Evolutionary conservation across 345 rosid species (phyloP).

Genomic region (Populus simonii): DNA sequence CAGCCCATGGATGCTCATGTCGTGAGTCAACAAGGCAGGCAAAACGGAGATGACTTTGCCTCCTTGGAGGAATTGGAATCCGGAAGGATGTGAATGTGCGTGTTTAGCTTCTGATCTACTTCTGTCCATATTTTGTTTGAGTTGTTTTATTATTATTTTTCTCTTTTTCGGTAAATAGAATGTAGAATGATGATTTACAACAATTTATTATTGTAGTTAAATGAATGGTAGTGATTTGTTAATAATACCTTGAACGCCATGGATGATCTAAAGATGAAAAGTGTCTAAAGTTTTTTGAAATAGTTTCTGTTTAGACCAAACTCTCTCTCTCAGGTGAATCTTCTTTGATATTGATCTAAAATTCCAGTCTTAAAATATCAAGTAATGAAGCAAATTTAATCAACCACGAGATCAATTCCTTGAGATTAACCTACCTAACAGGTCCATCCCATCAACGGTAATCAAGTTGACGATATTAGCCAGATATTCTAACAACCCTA

Average conservation of each 20-base stretch:
- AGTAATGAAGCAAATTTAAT: too few relatives aligned
- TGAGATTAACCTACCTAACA: too few relatives aligned
- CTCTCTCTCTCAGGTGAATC: too few relatives aligned
- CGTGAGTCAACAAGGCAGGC: neutral
- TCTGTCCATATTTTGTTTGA: neutral
- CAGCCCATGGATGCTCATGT: constrained; percentile 7
- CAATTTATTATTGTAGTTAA: too few relatives aligned
- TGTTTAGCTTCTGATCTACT: neutral
- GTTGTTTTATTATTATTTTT: neutral
- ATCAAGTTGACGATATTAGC: neutral
- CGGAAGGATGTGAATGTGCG: constrained; percentile 21
- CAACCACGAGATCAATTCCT: too few relatives aligned
- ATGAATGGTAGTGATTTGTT: neutral
- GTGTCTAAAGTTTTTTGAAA: too few relatives aligned
- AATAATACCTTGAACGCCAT: neutral
- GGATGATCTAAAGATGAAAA: neutral
- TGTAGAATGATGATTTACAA: neutral
- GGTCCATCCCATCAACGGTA: too few relatives aligned
- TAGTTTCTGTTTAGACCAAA: too few relatives aligned
- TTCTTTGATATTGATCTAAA: too few relatives aligned
- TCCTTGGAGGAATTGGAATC: constrained; percentile 28
- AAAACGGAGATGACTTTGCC: constrained; percentile 7
- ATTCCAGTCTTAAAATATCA: too few relatives aligned
- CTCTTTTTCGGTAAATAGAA: neutral
- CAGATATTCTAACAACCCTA: too few relatives aligned